Conservation (phyloP, 345 rosid species). For the Trapa bicornis region DNA sequence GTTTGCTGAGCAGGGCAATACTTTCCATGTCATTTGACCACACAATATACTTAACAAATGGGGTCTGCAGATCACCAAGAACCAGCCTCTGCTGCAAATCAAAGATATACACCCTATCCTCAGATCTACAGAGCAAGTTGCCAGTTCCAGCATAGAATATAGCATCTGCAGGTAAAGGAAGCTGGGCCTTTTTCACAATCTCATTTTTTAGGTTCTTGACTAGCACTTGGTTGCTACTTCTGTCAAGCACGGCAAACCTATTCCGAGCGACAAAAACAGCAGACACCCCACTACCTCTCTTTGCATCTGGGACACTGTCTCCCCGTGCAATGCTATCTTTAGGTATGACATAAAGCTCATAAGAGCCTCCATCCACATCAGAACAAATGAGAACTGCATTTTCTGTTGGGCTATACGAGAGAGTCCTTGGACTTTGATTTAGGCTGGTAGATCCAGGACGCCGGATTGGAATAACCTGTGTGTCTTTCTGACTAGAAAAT, state of each 20-base stretch:
- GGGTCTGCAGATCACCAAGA: slow-evolving; percentile 75
- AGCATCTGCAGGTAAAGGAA: slow-evolving; percentile 69
- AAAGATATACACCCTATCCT: slow-evolving; percentile 69
- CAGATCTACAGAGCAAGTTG: slow-evolving; percentile 51
- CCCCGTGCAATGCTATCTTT: slow-evolving; percentile 65
- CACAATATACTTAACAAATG: slow-evolving; percentile 62
- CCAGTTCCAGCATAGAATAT: slow-evolving; percentile 41
- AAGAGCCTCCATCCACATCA: slow-evolving; percentile 87
- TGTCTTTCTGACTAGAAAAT: slow-evolving; percentile 42
- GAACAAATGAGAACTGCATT: slow-evolving; percentile 78
- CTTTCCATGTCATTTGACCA: slow-evolving; percentile 94
- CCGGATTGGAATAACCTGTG: slow-evolving; percentile 34
- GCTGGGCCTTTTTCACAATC: slow-evolving; percentile 59
- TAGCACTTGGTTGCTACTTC: too few relatives aligned
- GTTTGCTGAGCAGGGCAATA: slow-evolving; percentile 92
- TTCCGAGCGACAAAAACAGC: slow-evolving; percentile 67
- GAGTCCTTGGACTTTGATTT: slow-evolving; percentile 82
- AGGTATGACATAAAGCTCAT: slow-evolving; percentile 11
- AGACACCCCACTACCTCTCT: slow-evolving; percentile 72
- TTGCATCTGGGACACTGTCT: slow-evolving; percentile 67
- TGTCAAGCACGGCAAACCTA: too few relatives aligned
- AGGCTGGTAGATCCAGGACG: slow-evolving; percentile 66
- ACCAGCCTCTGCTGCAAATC: slow-evolving; percentile 86
- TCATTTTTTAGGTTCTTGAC: slow-evolving; percentile 49
- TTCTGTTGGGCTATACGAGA: slow-evolving; percentile 89